Evolutionary conservation across 371 early-diverging fungal species (phyloP), one percentile per base, ranked within the genome.

Genomic region (Umbelopsis sp.): DNA sequence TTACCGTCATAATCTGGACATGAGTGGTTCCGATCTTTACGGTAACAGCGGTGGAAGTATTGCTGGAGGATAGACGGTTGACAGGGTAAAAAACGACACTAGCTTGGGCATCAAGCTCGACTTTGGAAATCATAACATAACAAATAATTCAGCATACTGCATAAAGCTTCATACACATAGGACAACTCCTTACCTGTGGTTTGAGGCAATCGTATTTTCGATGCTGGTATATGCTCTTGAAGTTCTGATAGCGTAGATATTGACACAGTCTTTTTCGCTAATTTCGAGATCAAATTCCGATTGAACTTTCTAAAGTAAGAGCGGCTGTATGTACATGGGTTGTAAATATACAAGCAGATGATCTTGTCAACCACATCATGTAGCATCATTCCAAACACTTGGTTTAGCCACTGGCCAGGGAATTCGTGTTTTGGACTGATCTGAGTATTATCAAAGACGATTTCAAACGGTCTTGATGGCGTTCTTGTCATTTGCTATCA

Each of bases 391-490:
- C 89, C 90, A 44, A 87, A 76, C 52, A 96, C 85, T 70, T 89
- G 88, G 48, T 78, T 76, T 20, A 93, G 65, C 88, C 92, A 92
- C 67, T 91, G 89, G 14, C 76, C 66, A 38, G 90, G 91, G 41
- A 93, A 86, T 75, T 94, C 94, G 75, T 91, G 90, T 7, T 84
- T 87, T 16, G 81, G 81, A 11, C 84, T 81, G 74, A 93, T 91
- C 67, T 89, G 85, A 18, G 94, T 91, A 25, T 90, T 70, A 73
- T 96, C 96, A 53, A 96, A 82, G 7, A 95, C 76, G 20, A 96
- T 44, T 63, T 95, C 96, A 72, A 86, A 94, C 7, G 91, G 84
- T 63, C 83, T 84, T 46, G 35, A 5, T 11, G 57, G 57, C 14
- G 35, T 18, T 35, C 57, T 37, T 4, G 57, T 57, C 57, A 57